Evolutionary conservation across 495 filamentous ascomycete genomes (phyloP).

Genomic region (Choiromyces venosus): DNA sequence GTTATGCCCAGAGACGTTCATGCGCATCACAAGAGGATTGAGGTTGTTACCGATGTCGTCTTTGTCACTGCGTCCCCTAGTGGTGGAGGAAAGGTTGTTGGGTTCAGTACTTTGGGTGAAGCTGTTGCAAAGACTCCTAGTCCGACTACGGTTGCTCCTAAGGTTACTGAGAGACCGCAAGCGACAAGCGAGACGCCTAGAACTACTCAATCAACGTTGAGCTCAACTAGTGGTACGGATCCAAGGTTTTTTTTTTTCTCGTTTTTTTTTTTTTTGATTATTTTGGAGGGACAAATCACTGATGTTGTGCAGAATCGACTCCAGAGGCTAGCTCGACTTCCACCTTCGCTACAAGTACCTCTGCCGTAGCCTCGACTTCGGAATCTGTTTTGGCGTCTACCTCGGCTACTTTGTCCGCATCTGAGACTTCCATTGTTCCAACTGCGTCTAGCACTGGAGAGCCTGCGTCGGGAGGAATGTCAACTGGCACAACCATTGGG

Average conservation of each 20-base stretch:
- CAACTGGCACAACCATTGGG: conserved; percentile 70
- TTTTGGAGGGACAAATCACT: not conserved
- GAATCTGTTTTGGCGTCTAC: conserved; percentile 8
- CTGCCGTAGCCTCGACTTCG: conserved; percentile 23
- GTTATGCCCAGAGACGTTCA: conserved; percentile 23
- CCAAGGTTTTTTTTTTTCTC: not conserved
- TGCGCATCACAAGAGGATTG: conserved; percentile 19
- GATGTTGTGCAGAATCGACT: conserved; percentile 5
- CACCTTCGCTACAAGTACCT: conserved; percentile 24
- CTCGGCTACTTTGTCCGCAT: conserved; percentile 26
- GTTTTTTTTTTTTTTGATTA: no score
- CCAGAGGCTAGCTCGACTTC: not conserved
- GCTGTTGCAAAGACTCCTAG: conserved; percentile 19
- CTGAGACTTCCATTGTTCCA: conserved; percentile 32
- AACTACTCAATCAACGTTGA: conserved; percentile 13
- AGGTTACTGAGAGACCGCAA: conserved; percentile 4
- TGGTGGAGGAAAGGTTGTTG: conserved; percentile 22
- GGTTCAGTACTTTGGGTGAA: conserved; percentile 29
- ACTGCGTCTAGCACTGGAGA: conserved; percentile 38
- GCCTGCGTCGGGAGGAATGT: conserved; percentile 50
- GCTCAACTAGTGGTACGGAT: conserved; percentile 15
- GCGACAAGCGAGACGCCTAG: conserved; percentile 6
- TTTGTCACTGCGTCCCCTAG: conserved; percentile 21
- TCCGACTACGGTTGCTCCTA: conserved; percentile 18
- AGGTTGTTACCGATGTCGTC: conserved; percentile 19